Conservation (phyloP, 1,284 basidiomycete species). For the Tremellales sp. region DNA sequence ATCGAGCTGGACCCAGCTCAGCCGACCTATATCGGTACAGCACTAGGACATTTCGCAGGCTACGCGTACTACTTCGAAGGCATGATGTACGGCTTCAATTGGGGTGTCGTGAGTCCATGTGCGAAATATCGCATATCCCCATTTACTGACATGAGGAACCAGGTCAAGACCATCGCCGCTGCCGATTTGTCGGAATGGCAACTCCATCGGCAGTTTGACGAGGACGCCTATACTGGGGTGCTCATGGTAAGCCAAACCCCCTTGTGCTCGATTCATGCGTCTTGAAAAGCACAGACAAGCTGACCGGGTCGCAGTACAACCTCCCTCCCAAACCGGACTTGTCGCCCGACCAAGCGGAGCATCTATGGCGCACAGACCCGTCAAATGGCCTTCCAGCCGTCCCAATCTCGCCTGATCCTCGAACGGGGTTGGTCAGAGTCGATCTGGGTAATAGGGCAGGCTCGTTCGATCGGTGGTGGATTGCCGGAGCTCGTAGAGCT, state of each 20-base stretch:
- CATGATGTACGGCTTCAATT: constrained; percentile 22
- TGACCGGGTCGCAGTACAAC: constrained; percentile 4
- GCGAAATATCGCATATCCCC: background rate
- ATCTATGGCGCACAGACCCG: constrained; percentile 2
- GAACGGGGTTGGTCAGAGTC: background rate
- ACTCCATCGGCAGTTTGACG: constrained; percentile 11
- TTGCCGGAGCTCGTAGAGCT: constrained; percentile 1
- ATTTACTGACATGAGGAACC: background rate
- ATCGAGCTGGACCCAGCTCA: constrained; percentile 10
- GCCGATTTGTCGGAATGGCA: constrained; percentile 8
- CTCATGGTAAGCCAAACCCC: constrained; percentile 16
- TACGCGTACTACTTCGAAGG: constrained; percentile 20
- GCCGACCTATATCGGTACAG: constrained; percentile 22
- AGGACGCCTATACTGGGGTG: constrained; percentile 21
- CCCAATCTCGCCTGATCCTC: constrained; percentile 2
- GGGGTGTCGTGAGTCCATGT: constrained; percentile 20
- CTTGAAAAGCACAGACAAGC: background rate
- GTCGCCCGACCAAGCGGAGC: constrained; percentile 8
- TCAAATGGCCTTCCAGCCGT: constrained; percentile 7
- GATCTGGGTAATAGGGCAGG: background rate
- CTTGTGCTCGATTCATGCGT: too few species aligned
- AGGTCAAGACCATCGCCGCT: constrained; percentile 21
- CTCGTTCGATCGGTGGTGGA: background rate
- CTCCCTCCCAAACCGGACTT: constrained; percentile 8
- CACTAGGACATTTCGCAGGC: constrained; percentile 13